Evolutionary conservation across 805 yeast genomes (phyloP).

Genomic region (Suhomyces emberorum): DNA sequence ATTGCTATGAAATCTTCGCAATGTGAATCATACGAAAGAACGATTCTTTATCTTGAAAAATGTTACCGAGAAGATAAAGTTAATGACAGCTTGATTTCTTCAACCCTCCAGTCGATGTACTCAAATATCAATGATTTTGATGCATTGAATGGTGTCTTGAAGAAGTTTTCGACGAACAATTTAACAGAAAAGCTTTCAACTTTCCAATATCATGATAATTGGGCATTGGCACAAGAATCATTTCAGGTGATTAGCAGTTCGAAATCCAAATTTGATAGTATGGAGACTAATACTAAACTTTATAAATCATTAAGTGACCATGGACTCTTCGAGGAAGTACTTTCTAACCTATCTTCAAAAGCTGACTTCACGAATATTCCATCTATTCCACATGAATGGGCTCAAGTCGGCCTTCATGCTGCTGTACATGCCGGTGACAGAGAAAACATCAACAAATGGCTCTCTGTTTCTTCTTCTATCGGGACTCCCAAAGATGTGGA

Average conservation of each 20-base stretch:
- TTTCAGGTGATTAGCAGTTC: conserved; percentile 57
- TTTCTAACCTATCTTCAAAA: conserved; percentile 45
- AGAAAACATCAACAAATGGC: conserved; percentile 55
- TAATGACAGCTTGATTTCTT: conserved; percentile 38
- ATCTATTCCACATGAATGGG: conserved; percentile 51
- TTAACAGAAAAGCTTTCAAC: conserved; percentile 75
- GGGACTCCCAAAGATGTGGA: conserved; percentile 46
- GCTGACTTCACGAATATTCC: conserved; percentile 17
- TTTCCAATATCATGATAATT: conserved; percentile 79
- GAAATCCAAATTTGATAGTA: background rate
- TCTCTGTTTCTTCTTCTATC: conserved; percentile 44
- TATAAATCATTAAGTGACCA: conserved; percentile 72
- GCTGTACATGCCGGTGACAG: conserved; percentile 64
- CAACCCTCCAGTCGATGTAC: conserved; percentile 72
- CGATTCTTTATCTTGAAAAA: conserved; percentile 81
- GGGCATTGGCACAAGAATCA: conserved; percentile 86
- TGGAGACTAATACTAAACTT: conserved; percentile 47
- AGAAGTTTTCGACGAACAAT: conserved; percentile 64
- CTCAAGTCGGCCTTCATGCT: conserved; percentile 69
- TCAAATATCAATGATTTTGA: conserved; percentile 87
- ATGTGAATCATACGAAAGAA: conserved; percentile 82
- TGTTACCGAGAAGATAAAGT: conserved; percentile 45
- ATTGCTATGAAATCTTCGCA: conserved; percentile 79
- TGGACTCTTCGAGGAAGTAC: conserved; percentile 67
- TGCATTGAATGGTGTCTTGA: conserved; percentile 80